Evolutionary conservation across 2,329 filamentous ascomycete species (phyloP).

Genomic region (Colletotrichum coccodes): DNA sequence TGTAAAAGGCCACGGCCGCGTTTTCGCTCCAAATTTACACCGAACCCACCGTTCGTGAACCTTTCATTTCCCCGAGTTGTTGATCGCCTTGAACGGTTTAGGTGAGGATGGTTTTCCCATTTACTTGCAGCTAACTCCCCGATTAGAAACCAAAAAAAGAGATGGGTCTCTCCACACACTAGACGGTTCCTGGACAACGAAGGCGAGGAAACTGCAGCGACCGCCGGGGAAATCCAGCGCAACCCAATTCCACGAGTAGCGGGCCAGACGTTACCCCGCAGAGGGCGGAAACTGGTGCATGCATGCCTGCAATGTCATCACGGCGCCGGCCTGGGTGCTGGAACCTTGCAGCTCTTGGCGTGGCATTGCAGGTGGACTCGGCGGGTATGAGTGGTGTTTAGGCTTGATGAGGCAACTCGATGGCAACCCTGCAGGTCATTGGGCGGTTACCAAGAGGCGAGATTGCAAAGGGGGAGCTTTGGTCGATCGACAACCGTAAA

Average conservation of each 20-base stretch:
- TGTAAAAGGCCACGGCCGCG: neutral
- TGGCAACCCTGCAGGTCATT: neutral
- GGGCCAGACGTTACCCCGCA: neutral
- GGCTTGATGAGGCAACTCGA: constrained; percentile 21
- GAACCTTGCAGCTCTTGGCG: constrained; percentile 5
- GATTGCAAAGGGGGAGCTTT: constrained; percentile 3
- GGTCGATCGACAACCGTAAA: neutral
- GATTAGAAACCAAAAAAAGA: neutral
- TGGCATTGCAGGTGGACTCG: neutral
- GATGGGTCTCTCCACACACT: neutral
- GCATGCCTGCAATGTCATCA: constrained; percentile 9
- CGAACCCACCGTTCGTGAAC: neutral
- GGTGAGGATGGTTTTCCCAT: neutral
- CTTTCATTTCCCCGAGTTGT: neutral
- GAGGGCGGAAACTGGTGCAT: neutral
- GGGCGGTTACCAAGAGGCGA: neutral
- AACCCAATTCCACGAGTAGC: constrained; percentile 26
- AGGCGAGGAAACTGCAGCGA: neutral
- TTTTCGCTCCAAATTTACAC: constrained; percentile 13
- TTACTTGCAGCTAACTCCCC: neutral
- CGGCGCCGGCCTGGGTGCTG: neutral
- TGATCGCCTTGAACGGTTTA: neutral
- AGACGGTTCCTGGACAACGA: neutral
- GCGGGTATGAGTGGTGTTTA: constrained; percentile 13
- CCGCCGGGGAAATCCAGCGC: constrained; percentile 20